These are phyloP conservation scores for Acacia confusa DNA, from an alignment of 306 rosid species.

Conservation along the genomic window DNA sequence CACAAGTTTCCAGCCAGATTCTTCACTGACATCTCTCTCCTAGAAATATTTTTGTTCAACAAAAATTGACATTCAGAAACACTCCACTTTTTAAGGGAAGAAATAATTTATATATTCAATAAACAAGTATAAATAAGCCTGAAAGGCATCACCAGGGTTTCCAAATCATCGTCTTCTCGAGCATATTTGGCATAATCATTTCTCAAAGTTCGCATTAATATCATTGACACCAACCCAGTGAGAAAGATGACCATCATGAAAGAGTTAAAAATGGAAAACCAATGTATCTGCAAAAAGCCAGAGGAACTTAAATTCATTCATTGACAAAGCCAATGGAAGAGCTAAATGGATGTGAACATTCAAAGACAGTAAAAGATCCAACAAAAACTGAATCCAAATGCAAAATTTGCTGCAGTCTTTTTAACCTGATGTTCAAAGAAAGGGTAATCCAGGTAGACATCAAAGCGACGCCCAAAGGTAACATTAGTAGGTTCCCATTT, in stretches of 20 bases:
- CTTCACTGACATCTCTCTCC: conserved; percentile 99
- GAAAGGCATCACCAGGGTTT: conserved; percentile 71
- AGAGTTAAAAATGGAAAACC: conserved; percentile 99
- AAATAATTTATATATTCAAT: background rate
- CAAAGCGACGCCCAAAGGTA: conserved; percentile 92
- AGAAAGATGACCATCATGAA: conserved; percentile 99
- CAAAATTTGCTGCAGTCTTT: conserved; percentile 16
- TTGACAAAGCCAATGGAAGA: conserved; percentile 4
- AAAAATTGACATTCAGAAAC: conserved; percentile 29
- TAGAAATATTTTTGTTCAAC: conserved; percentile 34
- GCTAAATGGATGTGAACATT: background rate
- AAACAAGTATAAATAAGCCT: conserved; percentile 1
- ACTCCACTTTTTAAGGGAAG: conserved; percentile 6
- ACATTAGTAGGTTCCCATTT: conserved; percentile 77
- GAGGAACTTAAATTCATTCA: conserved; percentile 29
- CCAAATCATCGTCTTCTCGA: conserved; percentile 96
- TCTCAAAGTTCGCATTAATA: conserved; percentile 96
- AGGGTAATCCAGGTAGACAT: conserved; percentile 93
- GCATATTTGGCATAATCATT: conserved; percentile 99
- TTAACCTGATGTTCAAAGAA: conserved; percentile 98
- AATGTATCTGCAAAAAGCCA: conserved; percentile 76
- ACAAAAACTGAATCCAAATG: conserved; percentile 23
- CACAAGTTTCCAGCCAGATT: conserved; percentile 99
- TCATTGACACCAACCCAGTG: conserved; percentile 99
- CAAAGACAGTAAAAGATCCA: background rate